Conservation (phyloP, 208 protist species). For the Acanthamoeba lenticulata region DNA sequence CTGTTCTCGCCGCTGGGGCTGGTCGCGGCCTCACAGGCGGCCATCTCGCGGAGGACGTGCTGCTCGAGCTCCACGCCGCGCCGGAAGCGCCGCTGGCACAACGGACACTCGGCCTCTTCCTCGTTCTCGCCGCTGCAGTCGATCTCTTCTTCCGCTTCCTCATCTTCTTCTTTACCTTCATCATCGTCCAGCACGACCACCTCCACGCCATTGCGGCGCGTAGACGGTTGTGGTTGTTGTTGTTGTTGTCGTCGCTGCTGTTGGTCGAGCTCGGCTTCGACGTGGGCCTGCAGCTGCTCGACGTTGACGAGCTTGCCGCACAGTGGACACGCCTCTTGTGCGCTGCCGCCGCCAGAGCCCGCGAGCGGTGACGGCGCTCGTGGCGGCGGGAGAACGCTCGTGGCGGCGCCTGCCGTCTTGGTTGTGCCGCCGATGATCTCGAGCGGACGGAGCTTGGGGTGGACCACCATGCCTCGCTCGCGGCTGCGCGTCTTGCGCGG, state of each 20-base stretch:
- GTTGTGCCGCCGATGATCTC: neutral
- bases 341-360: no score
- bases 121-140: neutral
- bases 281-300: neutral
- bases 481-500: neutral
- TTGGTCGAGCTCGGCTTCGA: neutral
- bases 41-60: neutral
- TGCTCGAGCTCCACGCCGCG: neutral
- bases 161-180: neutral
- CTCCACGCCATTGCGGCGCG: neutral
- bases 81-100: slow-evolving; percentile 38
- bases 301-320: neutral
- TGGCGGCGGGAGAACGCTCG: neutral
- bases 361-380: neutral
- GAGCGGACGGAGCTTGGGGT: neutral
- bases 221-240: neutral
- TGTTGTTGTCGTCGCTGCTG: neutral
- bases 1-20: neutral
- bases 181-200: slow-evolving; percentile 3
- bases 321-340: neutral
- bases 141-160: neutral
- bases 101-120: slow-evolving; percentile 22
- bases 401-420: neutral
- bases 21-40: neutral
- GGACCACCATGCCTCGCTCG: neutral